Evolutionary conservation across 371 early-diverging fungal genomes (phyloP), one percentile per base, ranked within the genome.

Genomic region (Quaeritorhiza haematococci): DNA sequence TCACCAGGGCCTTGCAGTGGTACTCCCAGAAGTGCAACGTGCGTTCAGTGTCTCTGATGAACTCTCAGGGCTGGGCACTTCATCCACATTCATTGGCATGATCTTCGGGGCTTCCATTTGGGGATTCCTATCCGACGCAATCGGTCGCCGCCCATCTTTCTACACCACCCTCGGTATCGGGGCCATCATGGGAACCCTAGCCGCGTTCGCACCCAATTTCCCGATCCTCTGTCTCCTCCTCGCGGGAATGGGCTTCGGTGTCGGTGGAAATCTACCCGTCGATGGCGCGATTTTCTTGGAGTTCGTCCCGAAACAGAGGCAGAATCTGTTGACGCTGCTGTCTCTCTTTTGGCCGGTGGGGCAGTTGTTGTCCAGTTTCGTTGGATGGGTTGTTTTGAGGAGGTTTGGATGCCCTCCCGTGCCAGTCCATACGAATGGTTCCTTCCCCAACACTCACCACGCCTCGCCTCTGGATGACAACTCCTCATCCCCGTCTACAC

Each of bases 261-360:
- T 92, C 30, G 92, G 92, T 46, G 92, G 93, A 28, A 92, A 90
- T 60, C 84, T 90, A 82, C 91, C 92, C n/a, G 89, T 89, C n/a
- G 17, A 27, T 59, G 62, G 56, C 23, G 85, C 90, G 10, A 63
- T 92, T 1, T 90, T 89, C 50, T 79, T 92, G 3, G 93, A 92
- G 68, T 91, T 90, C 52, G 72, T 87, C 17, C 91, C 93, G 21
- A 76, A 79, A 55, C 77, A 84, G 48, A 78, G 85, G 43, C 91
- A 90, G 58, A 83, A 86, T 49, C 72, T 91, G 29, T 69, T 93
- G 59, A 93, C 90, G 3, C 78, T 90, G 49, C 81, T 93, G 62
- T 89, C 90, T 8, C 78, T 89, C 10, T 91, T 93, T 51, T 93
- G 90, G 59, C 89, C 91, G 0, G 74, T 87, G 41, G 93, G 91